Conservation (phyloP, 495 filamentous ascomycete species). For the Aspergillus ellipticus region DNA sequence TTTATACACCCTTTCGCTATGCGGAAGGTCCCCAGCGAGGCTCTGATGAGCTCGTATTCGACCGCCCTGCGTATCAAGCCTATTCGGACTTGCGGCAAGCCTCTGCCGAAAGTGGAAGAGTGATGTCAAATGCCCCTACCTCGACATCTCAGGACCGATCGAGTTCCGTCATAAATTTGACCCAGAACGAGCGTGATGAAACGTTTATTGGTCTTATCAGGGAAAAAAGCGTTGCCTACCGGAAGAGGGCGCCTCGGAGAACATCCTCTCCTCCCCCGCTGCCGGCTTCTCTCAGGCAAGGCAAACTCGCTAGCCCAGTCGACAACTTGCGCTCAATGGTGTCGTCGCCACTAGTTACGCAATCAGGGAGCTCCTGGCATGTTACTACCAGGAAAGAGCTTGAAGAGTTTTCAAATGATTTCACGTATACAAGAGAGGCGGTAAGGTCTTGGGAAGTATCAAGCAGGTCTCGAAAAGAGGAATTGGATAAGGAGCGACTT, state of each 20-base stretch:
- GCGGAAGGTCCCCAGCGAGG: slow-evolving; percentile 46
- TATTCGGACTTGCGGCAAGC: slow-evolving; percentile 45
- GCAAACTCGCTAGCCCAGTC: slow-evolving; percentile 20
- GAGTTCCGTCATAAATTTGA: slow-evolving; percentile 14
- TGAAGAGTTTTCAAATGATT: slow-evolving; percentile 40
- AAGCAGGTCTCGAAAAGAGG: slow-evolving; percentile 37
- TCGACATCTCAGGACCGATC: slow-evolving; percentile 15
- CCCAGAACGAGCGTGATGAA: slow-evolving; percentile 32
- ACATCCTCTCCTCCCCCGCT: slow-evolving; percentile 26
- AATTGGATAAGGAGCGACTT: slow-evolving; percentile 46
- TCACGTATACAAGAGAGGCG: slow-evolving; percentile 45
- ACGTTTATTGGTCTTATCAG: slow-evolving; percentile 46
- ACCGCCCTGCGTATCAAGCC: slow-evolving; percentile 42
- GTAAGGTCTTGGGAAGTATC: slow-evolving; percentile 45
- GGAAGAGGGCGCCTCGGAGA: slow-evolving; percentile 15
- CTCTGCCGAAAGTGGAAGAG: slow-evolving; percentile 39
- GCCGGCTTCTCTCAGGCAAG: slow-evolving; percentile 29
- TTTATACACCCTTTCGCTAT: slow-evolving; percentile 47
- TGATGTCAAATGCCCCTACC: slow-evolving; percentile 36
- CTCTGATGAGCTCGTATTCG: slow-evolving; percentile 37
- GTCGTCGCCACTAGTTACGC: slow-evolving; percentile 31
- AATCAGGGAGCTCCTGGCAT: slow-evolving; percentile 35
- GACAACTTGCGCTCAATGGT: slow-evolving; percentile 36
- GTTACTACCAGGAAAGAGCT: slow-evolving; percentile 32
- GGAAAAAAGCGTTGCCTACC: slow-evolving; percentile 42